Conservation (phyloP, 2,329 filamentous ascomycete genomes). For the Nothopassalora personata region DNA sequence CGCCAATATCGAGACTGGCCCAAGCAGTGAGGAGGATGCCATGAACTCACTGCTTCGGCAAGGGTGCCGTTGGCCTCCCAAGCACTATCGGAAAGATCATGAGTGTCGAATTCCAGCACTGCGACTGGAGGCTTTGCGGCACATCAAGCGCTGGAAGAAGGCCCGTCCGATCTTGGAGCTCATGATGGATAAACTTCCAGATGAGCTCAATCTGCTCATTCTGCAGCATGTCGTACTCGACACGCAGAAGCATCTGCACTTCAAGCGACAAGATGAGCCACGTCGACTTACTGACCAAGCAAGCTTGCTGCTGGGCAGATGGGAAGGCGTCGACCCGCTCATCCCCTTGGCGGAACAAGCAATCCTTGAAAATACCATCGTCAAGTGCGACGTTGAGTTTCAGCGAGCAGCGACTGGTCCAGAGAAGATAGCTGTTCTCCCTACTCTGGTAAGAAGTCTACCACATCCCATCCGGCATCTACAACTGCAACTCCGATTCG, state of each 20-base stretch:
- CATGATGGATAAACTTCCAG: conserved; percentile 10
- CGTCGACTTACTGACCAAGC: conserved; percentile 1
- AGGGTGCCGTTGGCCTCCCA: conserved; percentile 9
- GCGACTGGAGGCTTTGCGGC: conserved; percentile 10
- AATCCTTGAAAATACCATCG: conserved; percentile 10
- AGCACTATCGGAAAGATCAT: conserved; percentile 9
- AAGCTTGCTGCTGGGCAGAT: conserved; percentile 6
- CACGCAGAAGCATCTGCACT: conserved; percentile 1
- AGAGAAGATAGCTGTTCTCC: conserved; percentile 6
- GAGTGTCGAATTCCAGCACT: conserved; percentile 8
- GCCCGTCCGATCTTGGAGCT: conserved; percentile 4
- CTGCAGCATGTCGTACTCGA: conserved; percentile 9
- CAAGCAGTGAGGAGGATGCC: conserved; percentile 5
- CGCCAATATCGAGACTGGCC: conserved; percentile 6
- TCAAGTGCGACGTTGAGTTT: conserved; percentile 7
- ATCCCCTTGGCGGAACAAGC: conserved; percentile 8
- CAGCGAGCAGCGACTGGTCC: conserved; percentile 3
- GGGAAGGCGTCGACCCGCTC: not conserved
- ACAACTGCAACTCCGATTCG: conserved; percentile 6
- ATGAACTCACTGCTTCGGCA: conserved; percentile 10
- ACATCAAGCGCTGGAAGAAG: conserved; percentile 9
- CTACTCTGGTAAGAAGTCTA: not conserved
- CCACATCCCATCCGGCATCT: conserved; percentile 8
- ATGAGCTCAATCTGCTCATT: conserved; percentile 12
- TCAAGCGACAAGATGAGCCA: not conserved